Evolutionary conservation across 2,329 filamentous ascomycete genomes (phyloP).

Genomic region (Aspergillus fumigatus): DNA sequence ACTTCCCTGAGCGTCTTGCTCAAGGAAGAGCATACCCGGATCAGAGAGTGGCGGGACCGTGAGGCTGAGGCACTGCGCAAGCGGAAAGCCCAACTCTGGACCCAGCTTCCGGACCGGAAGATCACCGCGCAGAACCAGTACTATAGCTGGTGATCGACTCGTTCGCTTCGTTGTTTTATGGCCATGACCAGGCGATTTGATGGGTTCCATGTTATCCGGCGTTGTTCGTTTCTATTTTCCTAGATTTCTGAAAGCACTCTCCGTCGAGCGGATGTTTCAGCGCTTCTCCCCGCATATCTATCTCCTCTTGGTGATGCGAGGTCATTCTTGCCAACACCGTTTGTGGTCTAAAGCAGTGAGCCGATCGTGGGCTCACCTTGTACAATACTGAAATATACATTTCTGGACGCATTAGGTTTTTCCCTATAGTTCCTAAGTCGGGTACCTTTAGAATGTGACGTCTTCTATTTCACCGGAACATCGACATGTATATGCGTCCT

Average conservation of each 20-base stretch:
- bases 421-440: not conserved
- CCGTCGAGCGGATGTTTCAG: not conserved
- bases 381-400: slow-evolving; percentile 14
- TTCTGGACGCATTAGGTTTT: not conserved
- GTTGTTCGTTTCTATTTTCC: not conserved
- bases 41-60: slow-evolving; percentile 73
- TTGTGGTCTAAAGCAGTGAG: not conserved
- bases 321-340: not conserved
- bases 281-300: not conserved
- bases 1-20: slow-evolving; percentile 75
- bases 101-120: slow-evolving; percentile 79
- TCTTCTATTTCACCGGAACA: not conserved
- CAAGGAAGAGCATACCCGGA: slow-evolving; percentile 89
- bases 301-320: not conserved
- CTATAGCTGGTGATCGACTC: slow-evolving; percentile 71
- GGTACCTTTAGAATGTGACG: not conserved
- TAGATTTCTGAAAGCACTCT: not conserved
- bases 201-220: not conserved
- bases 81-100: slow-evolving; percentile 73
- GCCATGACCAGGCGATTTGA: not conserved
- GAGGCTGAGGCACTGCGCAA: slow-evolving; percentile 73
- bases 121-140: slow-evolving; percentile 82
- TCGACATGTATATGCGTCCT: not conserved
- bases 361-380: slow-evolving; percentile 7
- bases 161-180: slow-evolving; percentile 5